Base-by-base conservation (phyloP, 2,329 filamentous ascomycete genomes). In the Epichloe typhina region DNA sequence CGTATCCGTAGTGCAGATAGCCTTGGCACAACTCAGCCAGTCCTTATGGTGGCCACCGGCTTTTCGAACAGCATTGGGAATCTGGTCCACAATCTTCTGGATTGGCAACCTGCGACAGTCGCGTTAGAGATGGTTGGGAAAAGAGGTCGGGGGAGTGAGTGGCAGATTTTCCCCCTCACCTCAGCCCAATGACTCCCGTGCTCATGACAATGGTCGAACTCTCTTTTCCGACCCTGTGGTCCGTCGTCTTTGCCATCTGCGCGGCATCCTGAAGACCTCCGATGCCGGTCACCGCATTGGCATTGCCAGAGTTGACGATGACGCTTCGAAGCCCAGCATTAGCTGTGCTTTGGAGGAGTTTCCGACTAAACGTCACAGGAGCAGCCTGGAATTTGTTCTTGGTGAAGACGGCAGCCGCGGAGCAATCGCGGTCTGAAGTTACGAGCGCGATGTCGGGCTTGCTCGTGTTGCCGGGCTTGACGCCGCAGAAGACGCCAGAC, bases 361-460 rank as follows among this genome's bases (percentile, higher is more conserved):
- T 75, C 56, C 82, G 77, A 66, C 86, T 91, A 54, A 95, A 86
- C 33, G 87, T 88, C 43, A 98, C 91, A 5, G 93, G 93, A 11
- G 93, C 93, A 17, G 93, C 93, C 69, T 96, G 90, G 71, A 98
- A 98, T 68, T 91, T 90, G 73, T 98, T 98, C 68, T 89, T 94
- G 50, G 93, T 98, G 72, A 97, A 96, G 44, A 97, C 90, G 6
- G 89, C 93, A 0, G 90, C 88, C 9, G 85, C 90, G 6, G 87
- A 78, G 67, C 89, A 96, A 50, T 90, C 88, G 49, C 76, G 76
- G 61, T 95, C 88, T 6, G 93, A 97, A 17, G 84, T 83, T 56
- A 98, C 78, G 57, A 98, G 77, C 37, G 90, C 88, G 47, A 98
- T 78, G 66, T 98, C 93, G 35, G 91, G 89, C 68, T 90, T 90